These are phyloP conservation scores for Sextonia rubra DNA, from an alignment of 164 flowering plant species.

Conservation along the genomic window DNA sequence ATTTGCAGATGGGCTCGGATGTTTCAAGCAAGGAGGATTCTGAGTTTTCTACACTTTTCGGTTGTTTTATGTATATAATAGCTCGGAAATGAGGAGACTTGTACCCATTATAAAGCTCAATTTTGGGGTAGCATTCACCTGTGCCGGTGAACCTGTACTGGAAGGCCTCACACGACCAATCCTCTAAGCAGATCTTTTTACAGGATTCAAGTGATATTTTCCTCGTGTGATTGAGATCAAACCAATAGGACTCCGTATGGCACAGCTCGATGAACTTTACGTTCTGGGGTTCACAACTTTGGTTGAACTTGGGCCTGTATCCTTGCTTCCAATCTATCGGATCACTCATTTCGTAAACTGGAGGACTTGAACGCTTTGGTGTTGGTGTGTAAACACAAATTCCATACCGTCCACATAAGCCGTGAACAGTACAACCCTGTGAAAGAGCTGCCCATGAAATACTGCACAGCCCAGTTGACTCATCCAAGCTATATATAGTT, in stretches of 20 bases:
- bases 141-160: not conserved
- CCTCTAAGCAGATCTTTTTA: constrained; percentile 10
- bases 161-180: constrained; percentile 19
- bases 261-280: constrained; percentile 16
- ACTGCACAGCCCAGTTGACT: constrained; percentile 9
- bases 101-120: not conserved
- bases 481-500: constrained; percentile 21
- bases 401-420: constrained; percentile 19
- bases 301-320: constrained; percentile 16
- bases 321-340: constrained; percentile 18
- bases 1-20: not conserved
- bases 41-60: not conserved
- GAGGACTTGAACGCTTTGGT: constrained; percentile 16
- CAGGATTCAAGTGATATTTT: constrained; percentile 10
- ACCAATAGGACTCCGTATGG: constrained; percentile 15
- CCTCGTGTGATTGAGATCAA: constrained; percentile 8
- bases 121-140: constrained; percentile 14
- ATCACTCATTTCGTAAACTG: constrained; percentile 12
- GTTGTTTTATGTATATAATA: not conserved
- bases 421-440: constrained; percentile 12
- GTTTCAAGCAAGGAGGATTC: not conserved
- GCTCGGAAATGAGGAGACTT: not conserved
- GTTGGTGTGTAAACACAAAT: constrained; percentile 14
- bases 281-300: not conserved
- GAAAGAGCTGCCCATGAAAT: constrained; percentile 14